phyloP scores from a whole-genome alignment of 495 filamentous ascomycete genomes.

The Saxophila tyrrhenica region DNA sequence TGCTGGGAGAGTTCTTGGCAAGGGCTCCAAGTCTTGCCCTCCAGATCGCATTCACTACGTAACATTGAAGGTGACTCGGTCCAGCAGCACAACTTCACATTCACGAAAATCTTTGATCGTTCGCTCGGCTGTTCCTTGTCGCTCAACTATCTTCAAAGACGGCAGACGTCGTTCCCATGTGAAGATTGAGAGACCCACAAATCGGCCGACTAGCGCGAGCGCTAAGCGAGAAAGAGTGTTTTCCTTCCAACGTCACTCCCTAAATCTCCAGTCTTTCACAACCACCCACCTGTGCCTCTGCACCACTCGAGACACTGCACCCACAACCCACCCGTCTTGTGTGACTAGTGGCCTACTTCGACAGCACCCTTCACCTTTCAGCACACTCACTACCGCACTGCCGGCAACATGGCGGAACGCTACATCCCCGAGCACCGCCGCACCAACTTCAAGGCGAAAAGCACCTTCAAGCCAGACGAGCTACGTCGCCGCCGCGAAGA shows the following conservation, averaged over 20 bases:
- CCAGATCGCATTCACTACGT: no score
- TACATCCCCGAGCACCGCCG: constrained; percentile 99
- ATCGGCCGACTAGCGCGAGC: neutral
- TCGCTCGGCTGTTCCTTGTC: no score
- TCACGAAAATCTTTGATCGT: no score
- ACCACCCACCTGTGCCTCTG: neutral
- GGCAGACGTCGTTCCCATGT: neutral
- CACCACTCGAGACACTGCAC: neutral
- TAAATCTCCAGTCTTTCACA: neutral
- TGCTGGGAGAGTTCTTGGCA: neutral
- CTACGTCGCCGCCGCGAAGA: constrained; percentile 97
- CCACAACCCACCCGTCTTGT: neutral
- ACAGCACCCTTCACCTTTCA: neutral
- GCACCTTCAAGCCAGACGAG: constrained; percentile 96
- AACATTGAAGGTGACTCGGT: no score
- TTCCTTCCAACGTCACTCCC: constrained; percentile 3
- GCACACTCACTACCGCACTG: neutral
- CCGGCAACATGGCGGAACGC: constrained; percentile 77
- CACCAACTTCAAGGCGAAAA: constrained; percentile 97
- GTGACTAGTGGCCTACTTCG: neutral
- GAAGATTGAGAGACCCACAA: neutral
- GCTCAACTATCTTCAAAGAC: no score
- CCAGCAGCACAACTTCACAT: no score
- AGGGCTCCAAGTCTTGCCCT: neutral
- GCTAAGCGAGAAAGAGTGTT: neutral